Conservation (phyloP, 768 basidiomycete genomes). For the Thelephora ganbajun region DNA sequence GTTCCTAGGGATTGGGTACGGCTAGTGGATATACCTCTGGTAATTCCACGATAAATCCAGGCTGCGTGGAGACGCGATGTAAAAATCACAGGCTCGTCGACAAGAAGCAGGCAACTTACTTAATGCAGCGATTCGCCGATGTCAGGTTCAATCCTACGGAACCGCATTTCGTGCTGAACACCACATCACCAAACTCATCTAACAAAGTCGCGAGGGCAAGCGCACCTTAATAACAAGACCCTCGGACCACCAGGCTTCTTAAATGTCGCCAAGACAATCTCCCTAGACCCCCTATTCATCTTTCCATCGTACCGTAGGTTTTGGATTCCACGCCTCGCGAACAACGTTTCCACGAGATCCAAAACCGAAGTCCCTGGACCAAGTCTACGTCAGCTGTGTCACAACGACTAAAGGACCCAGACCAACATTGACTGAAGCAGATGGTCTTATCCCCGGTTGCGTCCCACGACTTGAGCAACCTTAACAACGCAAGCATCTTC, state of each 20-base stretch:
- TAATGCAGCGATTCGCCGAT: constrained; percentile 54
- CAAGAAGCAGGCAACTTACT: constrained; percentile 29
- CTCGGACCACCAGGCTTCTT: constrained; percentile 41
- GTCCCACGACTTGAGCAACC: constrained; percentile 46
- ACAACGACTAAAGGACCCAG: background rate
- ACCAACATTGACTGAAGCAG: constrained; percentile 51
- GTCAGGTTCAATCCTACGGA: constrained; percentile 59
- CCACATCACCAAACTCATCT: background rate
- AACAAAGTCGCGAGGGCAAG: background rate
- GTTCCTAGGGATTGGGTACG: background rate
- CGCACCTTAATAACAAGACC: constrained; percentile 52
- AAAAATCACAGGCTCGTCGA: background rate
- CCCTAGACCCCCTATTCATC: constrained; percentile 42
- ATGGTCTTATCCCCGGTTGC: constrained; percentile 54
- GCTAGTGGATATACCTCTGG: constrained; percentile 17
- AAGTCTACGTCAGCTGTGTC: background rate
- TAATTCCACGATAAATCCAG: constrained; percentile 68
- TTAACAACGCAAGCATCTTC: constrained; percentile 49
- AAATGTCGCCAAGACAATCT: constrained; percentile 36
- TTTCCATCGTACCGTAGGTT: constrained; percentile 54
- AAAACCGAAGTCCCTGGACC: constrained; percentile 59
- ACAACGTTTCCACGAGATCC: constrained; percentile 45
- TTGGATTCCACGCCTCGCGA: constrained; percentile 43
- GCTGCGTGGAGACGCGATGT: constrained; percentile 18
- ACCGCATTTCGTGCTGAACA: constrained; percentile 43